phyloP scores from a whole-genome alignment of 2,329 filamentous ascomycete genomes.

The Penicillium polonicum region DNA sequence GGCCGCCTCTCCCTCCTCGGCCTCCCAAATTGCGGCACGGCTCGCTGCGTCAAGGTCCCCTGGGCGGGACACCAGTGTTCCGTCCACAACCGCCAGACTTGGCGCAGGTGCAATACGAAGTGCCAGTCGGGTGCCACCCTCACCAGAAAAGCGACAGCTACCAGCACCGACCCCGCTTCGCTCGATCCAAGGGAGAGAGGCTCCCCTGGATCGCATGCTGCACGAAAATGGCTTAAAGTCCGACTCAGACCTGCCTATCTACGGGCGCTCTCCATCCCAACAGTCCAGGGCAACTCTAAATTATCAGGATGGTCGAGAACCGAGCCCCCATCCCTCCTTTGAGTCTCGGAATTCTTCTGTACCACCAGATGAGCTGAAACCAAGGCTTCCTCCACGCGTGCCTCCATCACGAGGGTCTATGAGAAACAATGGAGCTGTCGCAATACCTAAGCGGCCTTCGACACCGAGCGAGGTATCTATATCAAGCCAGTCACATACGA shows the following conservation, averaged over 20 bases:
- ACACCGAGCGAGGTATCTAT: slow-evolving; percentile 30
- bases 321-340: slow-evolving; percentile 18
- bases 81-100: slow-evolving; percentile 13
- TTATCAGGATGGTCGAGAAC: slow-evolving; percentile 6
- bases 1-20: slow-evolving; percentile 19
- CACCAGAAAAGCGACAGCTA: slow-evolving; percentile 19
- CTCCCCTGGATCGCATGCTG: slow-evolving; percentile 12
- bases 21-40: slow-evolving; percentile 37
- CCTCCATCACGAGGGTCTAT: slow-evolving; percentile 13
- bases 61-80: slow-evolving; percentile 17
- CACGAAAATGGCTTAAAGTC: slow-evolving; percentile 13
- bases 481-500: slow-evolving; percentile 26
- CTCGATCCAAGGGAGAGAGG: slow-evolving; percentile 5
- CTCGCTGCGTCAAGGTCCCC: slow-evolving; percentile 35
- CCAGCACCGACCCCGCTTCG: slow-evolving; percentile 29
- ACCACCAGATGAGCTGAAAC: slow-evolving; percentile 21
- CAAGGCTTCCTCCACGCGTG: slow-evolving; percentile 29
- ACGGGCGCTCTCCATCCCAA: slow-evolving; percentile 10
- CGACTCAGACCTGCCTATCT: slow-evolving; percentile 6
- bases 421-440: slow-evolving; percentile 11
- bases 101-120: slow-evolving; percentile 21
- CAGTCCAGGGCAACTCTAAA: slow-evolving; percentile 11
- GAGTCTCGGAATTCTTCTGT: slow-evolving; percentile 14
- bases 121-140: slow-evolving; percentile 17
- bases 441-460: slow-evolving; percentile 19